Percentiles rank a stretch among this genome's conserved stretches.
Conservation (phyloP, 208 protist genomes). For the Balamuthia mandrillaris region DNA sequence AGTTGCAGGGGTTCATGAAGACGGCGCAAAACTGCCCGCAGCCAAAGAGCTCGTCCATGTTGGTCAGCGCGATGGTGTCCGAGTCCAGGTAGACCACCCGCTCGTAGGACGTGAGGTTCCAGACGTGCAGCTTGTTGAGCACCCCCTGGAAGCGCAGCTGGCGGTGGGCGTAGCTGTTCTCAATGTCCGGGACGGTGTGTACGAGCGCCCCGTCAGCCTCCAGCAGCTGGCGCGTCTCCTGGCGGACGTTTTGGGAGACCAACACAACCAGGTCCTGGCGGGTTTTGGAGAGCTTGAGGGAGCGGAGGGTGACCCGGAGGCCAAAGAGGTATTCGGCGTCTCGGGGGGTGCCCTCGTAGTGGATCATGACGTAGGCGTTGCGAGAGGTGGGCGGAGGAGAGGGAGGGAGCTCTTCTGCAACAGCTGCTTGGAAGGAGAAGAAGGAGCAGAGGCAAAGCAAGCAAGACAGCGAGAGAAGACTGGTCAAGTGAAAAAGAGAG, state of each 20-base stretch:
- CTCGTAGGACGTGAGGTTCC: conserved; percentile 61
- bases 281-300: conserved; percentile 42
- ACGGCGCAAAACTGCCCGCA: conserved; percentile 68
- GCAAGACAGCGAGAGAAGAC: too few relatives aligned
- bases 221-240: conserved; percentile 10
- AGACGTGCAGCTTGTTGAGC: conserved; percentile 63
- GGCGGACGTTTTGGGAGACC: conserved; percentile 29
- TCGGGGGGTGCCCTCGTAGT: conserved; percentile 54
- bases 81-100: conserved; percentile 62
- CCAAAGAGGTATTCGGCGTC: conserved; percentile 43
- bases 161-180: conserved; percentile 42
- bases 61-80: conserved; percentile 57
- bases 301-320: conserved; percentile 49
- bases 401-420: neutral
- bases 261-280: conserved; percentile 51
- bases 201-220: conserved; percentile 37
- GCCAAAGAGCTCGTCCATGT: conserved; percentile 62
- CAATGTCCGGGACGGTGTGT: conserved; percentile 35
- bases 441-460: too few relatives aligned
- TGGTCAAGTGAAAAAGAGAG: too few relatives aligned
- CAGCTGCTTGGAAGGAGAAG: too few relatives aligned
- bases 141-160: conserved; percentile 48
- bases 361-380: conserved; percentile 53
- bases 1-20: conserved; percentile 68
- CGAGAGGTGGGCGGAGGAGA: neutral